A percentile compares a stretch with the other conserved stretches of the same genome.
Evolutionary conservation across 495 filamentous ascomycete species (phyloP).

Genomic region (Trichoderma gamsii): DNA sequence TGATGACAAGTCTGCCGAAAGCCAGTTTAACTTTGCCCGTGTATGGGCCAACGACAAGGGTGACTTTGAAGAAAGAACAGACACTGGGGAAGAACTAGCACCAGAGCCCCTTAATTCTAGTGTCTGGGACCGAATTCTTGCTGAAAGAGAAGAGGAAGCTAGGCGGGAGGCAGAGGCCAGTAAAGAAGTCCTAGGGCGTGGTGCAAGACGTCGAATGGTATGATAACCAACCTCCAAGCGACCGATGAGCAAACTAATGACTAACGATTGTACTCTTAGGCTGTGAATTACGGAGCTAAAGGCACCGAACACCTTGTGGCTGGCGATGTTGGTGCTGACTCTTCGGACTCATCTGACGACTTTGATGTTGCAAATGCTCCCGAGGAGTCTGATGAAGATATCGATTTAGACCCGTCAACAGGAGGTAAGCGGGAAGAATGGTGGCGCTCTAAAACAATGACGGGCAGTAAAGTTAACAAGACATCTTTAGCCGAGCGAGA

Average conservation of each 20-base stretch:
- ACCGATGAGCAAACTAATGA: not conserved
- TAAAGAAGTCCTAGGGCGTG: conserved; percentile 70
- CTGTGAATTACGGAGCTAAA: conserved; percentile 27
- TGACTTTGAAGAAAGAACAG: conserved; percentile 26
- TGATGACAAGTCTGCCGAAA: conserved; percentile 55
- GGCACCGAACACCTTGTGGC: conserved; percentile 22
- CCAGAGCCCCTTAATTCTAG: conserved; percentile 50
- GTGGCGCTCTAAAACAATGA: not conserved
- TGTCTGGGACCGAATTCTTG: conserved; percentile 84
- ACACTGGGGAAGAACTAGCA: conserved; percentile 54
- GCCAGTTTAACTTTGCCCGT: conserved; percentile 82
- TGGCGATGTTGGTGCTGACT: conserved; percentile 12
- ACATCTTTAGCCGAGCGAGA: not conserved
- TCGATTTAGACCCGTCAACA: conserved; percentile 18
- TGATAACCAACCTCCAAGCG: conserved; percentile 18
- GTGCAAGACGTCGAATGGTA: conserved; percentile 60
- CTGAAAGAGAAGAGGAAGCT: conserved; percentile 72
- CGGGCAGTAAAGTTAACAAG: not conserved
- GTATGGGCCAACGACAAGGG: conserved; percentile 84
- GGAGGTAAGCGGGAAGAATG: conserved; percentile 10
- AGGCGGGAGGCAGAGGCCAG: conserved; percentile 56
- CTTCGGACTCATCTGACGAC: conserved; percentile 10
- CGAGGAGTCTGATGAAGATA: conserved; percentile 26
- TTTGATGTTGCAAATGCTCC: conserved; percentile 22
- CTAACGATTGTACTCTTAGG: conserved; percentile 25